phyloP scores from a whole-genome alignment of 2,329 filamentous ascomycete species.

The Sporothrix dimorphospora region DNA sequence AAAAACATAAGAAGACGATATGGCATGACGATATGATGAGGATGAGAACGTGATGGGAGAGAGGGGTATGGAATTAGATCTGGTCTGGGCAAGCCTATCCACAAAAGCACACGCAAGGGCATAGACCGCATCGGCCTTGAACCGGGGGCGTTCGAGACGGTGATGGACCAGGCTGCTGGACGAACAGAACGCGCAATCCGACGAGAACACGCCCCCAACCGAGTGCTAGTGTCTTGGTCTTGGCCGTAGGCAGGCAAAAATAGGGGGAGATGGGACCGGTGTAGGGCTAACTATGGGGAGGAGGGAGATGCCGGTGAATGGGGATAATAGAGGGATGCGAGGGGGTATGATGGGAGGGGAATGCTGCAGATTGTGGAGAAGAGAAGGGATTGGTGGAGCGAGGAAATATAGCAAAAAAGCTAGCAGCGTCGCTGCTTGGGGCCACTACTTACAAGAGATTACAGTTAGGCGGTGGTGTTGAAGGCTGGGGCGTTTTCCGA shows the following conservation, averaged over 20 bases:
- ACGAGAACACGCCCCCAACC: neutral
- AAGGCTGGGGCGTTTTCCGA: neutral
- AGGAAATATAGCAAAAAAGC: slow-evolving; percentile 8
- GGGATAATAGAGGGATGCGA: neutral
- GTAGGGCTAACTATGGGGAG: slow-evolving; percentile 23
- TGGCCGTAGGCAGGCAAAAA: neutral
- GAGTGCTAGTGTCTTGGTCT: slow-evolving; percentile 9
- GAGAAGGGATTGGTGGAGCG: slow-evolving; percentile 18
- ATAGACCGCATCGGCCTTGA: neutral
- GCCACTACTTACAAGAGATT: slow-evolving; percentile 6
- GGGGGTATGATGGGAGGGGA: neutral
- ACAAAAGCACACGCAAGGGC: slow-evolving; percentile 6
- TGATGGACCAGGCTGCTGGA: neutral
- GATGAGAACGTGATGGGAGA: slow-evolving; percentile 27
- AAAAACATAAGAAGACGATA: neutral
- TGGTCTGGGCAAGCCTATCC: neutral
- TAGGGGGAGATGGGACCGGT: slow-evolving; percentile 10
- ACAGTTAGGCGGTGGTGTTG: neutral
- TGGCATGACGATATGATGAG: slow-evolving; percentile 25
- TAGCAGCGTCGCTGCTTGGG: neutral
- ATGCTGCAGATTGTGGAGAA: slow-evolving; percentile 28
- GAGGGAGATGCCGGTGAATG: slow-evolving; percentile 8
- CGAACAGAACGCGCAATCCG: neutral
- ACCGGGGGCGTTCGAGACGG: slow-evolving; percentile 3
- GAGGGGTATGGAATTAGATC: slow-evolving; percentile 1